Evolutionary conservation across 441 rosid species (phyloP).

Genomic region (Brassica balearica): DNA sequence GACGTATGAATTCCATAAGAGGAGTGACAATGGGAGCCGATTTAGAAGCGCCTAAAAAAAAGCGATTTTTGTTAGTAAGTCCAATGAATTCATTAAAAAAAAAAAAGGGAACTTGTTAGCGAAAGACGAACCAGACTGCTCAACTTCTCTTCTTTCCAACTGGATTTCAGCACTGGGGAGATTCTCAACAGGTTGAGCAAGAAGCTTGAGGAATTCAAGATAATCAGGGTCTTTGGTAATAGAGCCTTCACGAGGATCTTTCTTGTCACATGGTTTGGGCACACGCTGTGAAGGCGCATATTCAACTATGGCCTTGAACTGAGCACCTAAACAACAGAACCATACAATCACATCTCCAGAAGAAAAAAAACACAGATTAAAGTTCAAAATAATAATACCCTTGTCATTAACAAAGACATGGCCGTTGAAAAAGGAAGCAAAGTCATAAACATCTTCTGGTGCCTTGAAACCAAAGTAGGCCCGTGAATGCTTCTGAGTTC

Average conservation of each 20-base stretch:
- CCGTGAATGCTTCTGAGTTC: constrained; percentile 63
- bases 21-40: constrained; percentile 68
- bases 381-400: constrained; percentile 52
- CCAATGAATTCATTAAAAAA: not conserved
- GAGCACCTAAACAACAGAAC: constrained; percentile 56
- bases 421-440: constrained; percentile 75
- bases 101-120: not conserved
- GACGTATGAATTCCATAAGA: constrained; percentile 83
- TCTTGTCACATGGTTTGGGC: constrained; percentile 57
- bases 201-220: constrained; percentile 74
- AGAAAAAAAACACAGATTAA: not conserved
- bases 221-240: constrained; percentile 78
- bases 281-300: constrained; percentile 79
- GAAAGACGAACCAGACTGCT: constrained; percentile 58
- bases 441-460: constrained; percentile 75
- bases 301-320: constrained; percentile 75
- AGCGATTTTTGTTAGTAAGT: not conserved
- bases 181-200: constrained; percentile 75
- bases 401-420: constrained; percentile 86
- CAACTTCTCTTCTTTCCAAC: constrained; percentile 80
- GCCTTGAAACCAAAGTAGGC: constrained; percentile 76
- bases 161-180: constrained; percentile 75
- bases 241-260: constrained; percentile 79
- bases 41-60: constrained; percentile 52
- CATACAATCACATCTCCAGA: constrained; percentile 34